Evolutionary conservation across 768 basidiomycete genomes (phyloP).

Genomic region (Lactifluus piperatus): DNA sequence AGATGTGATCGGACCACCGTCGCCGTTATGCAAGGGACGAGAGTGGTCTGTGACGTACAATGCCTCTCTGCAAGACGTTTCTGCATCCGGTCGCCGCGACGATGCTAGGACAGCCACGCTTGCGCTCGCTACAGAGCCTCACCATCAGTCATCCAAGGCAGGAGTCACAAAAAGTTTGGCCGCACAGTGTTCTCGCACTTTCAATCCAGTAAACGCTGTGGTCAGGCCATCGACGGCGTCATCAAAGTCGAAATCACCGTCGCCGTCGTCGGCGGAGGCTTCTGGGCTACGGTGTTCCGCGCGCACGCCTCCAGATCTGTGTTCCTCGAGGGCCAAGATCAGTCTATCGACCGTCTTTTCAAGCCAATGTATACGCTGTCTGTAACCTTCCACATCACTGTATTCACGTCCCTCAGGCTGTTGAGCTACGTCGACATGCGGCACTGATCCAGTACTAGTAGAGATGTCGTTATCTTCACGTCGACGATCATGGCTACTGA

Average conservation of each 20-base stretch:
- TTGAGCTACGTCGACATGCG: not conserved
- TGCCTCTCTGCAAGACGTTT: not conserved
- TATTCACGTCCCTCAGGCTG: not conserved
- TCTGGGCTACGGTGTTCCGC: not conserved
- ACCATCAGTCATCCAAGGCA: not conserved
- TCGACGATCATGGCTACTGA: too few relatives aligned
- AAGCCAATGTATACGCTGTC: not conserved
- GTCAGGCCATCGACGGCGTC: not conserved
- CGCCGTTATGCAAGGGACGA: not conserved
- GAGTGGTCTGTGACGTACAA: not conserved
- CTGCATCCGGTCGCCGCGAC: not conserved
- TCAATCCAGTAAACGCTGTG: not conserved
- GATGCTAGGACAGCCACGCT: not conserved
- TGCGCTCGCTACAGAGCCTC: not conserved
- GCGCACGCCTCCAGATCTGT: not conserved
- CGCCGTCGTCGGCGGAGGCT: too few relatives aligned
- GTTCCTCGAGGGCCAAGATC: not conserved
- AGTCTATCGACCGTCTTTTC: conserved; percentile 4
- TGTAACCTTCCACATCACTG: not conserved
- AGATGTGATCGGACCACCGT: not conserved
- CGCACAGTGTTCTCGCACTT: not conserved
- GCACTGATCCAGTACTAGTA: not conserved
- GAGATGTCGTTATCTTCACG: not conserved
- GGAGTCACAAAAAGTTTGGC: not conserved
- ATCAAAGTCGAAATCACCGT: not conserved